Conservation (phyloP, 305 asterid species). For the Striga hermonthica region DNA sequence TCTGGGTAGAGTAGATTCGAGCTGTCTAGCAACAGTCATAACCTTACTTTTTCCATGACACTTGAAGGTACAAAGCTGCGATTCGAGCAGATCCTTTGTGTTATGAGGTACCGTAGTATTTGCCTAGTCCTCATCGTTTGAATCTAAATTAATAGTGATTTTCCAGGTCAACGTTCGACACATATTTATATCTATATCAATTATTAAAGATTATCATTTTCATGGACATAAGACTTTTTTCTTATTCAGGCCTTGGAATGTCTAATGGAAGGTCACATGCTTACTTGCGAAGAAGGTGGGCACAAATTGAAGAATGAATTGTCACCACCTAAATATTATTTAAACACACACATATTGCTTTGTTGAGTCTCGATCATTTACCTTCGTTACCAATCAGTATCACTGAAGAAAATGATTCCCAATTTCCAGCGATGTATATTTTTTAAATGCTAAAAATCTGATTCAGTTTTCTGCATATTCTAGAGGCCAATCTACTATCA, state of each 20-base stretch:
- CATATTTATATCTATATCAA: constrained; percentile 2
- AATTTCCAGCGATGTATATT: constrained; percentile 26
- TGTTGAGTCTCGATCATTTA: too few species aligned
- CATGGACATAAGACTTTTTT: constrained; percentile 28
- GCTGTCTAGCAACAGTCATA: constrained; percentile 24
- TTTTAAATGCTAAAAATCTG: constrained; percentile 21
- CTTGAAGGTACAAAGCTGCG: constrained; percentile 94
- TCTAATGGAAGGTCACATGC: constrained; percentile 95
- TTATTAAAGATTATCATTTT: constrained; percentile 27
- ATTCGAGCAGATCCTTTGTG: constrained; percentile 97
- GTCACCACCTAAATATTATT: constrained; percentile 20
- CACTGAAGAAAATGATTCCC: constrained; percentile 19
- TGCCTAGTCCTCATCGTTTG: constrained; percentile 18
- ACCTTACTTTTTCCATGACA: constrained; percentile 34
- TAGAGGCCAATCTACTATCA: constrained; percentile 74
- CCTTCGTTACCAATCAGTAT: not conserved
- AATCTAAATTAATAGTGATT: constrained; percentile 22
- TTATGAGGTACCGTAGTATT: constrained; percentile 66
- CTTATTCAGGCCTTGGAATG: constrained; percentile 87
- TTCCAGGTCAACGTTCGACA: constrained; percentile 14
- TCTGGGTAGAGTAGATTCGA: constrained; percentile 22
- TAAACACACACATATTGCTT: constrained; percentile 6
- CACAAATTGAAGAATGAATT: constrained; percentile 15
- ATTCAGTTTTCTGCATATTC: constrained; percentile 30
- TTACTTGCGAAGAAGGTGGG: constrained; percentile 86